phyloP scores from a whole-genome alignment of 441 rosid species.

The Eruca vesicaria region DNA sequence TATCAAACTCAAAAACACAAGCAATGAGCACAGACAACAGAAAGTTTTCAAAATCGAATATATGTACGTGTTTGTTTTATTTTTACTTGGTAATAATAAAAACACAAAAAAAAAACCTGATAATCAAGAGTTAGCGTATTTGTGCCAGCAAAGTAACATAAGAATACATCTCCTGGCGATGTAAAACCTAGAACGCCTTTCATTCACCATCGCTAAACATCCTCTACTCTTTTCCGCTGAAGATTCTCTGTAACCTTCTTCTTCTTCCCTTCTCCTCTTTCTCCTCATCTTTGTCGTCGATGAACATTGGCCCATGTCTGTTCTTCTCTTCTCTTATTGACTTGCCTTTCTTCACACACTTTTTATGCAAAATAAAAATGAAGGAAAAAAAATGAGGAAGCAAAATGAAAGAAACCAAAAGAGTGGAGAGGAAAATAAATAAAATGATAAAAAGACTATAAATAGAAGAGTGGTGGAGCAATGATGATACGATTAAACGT shows the following conservation, averaged over 20 bases:
- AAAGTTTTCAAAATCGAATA: background rate
- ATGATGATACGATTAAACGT: constrained; percentile 35
- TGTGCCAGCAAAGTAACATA: constrained; percentile 64
- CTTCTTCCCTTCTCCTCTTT: constrained; percentile 6
- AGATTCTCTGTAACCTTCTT: constrained; percentile 2
- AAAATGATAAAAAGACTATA: constrained; percentile 23
- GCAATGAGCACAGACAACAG: too few relatives aligned
- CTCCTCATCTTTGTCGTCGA: constrained; percentile 30
- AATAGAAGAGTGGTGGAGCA: constrained; percentile 40
- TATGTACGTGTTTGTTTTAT: background rate
- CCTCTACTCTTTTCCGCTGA: constrained; percentile 29
- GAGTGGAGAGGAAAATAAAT: constrained; percentile 11
- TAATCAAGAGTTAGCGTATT: constrained; percentile 47
- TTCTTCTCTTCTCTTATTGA: background rate
- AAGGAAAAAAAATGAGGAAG: background rate
- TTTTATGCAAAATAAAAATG: background rate
- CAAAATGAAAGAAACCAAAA: constrained; percentile 24
- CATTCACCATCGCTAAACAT: constrained; percentile 43
- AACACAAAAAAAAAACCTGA: background rate
- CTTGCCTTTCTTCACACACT: constrained; percentile 10
- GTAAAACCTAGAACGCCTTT: constrained; percentile 51
- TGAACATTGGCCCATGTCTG: constrained; percentile 48
- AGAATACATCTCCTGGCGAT: constrained; percentile 48
- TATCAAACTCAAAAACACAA: background rate
- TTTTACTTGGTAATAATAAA: background rate